phyloP scores from a whole-genome alignment of 1,284 basidiomycete species.

The Leccinum cinnamomeum region DNA sequence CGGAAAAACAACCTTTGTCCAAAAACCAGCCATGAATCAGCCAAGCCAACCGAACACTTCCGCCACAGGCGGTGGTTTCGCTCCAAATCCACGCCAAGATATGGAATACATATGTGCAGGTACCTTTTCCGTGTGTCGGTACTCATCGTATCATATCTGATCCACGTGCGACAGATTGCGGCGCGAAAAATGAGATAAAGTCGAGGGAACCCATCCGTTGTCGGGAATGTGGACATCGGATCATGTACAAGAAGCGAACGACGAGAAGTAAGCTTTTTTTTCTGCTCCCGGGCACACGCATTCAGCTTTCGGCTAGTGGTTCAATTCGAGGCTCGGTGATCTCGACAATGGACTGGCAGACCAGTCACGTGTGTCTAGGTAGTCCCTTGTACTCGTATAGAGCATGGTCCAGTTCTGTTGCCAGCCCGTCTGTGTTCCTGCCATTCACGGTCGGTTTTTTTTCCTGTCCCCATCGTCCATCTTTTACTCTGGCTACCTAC shows the following conservation, averaged over 20 bases:
- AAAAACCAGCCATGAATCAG: conserved; percentile 31
- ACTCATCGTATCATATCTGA: conserved; percentile 11
- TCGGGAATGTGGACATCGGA: conserved; percentile 95
- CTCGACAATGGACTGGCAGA: conserved; percentile 41
- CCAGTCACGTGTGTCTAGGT: not conserved
- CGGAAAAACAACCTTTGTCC: not conserved
- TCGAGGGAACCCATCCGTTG: conserved; percentile 95
- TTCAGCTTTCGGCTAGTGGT: conserved; percentile 56
- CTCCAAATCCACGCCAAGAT: conserved; percentile 50
- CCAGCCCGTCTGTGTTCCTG: not conserved
- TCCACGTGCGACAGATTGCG: conserved; percentile 70
- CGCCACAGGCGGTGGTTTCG: conserved; percentile 28
- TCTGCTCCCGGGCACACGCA: conserved; percentile 11
- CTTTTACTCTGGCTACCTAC: not conserved
- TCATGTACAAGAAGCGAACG: conserved; percentile 99
- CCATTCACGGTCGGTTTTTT: not conserved
- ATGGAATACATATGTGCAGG: conserved; percentile 96
- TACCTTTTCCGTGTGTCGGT: conserved; percentile 37
- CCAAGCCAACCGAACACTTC: conserved; percentile 23
- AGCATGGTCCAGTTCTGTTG: not conserved
- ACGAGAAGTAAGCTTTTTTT: conserved; percentile 67
- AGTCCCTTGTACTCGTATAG: not conserved
- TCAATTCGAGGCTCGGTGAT: conserved; percentile 82
- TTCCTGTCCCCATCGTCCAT: not conserved
- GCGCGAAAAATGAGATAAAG: conserved; percentile 90